Conservation (phyloP, 805 yeast species). For the Danielia oregonensis region DNA sequence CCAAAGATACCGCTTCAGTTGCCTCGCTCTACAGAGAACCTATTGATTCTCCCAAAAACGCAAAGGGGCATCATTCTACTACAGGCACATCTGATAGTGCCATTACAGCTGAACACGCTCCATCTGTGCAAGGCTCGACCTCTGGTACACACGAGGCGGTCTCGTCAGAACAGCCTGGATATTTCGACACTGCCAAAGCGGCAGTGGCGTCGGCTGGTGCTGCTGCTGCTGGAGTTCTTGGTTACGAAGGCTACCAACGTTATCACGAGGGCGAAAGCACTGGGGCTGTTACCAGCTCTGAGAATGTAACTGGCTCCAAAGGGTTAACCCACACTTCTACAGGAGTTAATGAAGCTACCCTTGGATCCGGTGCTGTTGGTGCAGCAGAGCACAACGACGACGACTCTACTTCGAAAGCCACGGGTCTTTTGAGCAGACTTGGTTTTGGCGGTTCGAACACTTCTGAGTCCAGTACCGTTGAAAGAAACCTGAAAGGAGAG, state of each 20-base stretch:
- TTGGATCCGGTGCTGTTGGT: slow-evolving; percentile 19
- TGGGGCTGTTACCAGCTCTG: neutral
- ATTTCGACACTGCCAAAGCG: slow-evolving; percentile 12
- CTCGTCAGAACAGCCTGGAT: no score
- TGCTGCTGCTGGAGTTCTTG: slow-evolving; percentile 19
- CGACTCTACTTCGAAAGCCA: slow-evolving; percentile 3
- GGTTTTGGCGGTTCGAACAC: slow-evolving; percentile 7
- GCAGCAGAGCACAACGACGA: slow-evolving; percentile 13
- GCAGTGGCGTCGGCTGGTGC: slow-evolving; percentile 20
- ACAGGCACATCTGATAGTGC: no score
- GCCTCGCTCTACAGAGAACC: slow-evolving; percentile 6
- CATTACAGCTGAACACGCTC: no score
- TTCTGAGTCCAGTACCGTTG: no score
- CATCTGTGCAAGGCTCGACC: no score
- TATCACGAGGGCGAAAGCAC: slow-evolving; percentile 5
- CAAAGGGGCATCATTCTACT: no score
- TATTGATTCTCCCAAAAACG: no score
- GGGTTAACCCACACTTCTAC: slow-evolving; percentile 3
- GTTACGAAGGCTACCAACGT: slow-evolving; percentile 16
- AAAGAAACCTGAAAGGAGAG: no score
- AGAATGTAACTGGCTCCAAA: no score
- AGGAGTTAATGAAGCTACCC: slow-evolving; percentile 14
- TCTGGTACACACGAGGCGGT: slow-evolving; percentile 1
- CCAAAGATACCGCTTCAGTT: no score
- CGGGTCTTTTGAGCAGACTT: slow-evolving; percentile 10